Evolutionary conservation across 306 rosid species (phyloP), one percentile per base, ranked within the genome.

Genomic region (Sicyos baderoa): DNA sequence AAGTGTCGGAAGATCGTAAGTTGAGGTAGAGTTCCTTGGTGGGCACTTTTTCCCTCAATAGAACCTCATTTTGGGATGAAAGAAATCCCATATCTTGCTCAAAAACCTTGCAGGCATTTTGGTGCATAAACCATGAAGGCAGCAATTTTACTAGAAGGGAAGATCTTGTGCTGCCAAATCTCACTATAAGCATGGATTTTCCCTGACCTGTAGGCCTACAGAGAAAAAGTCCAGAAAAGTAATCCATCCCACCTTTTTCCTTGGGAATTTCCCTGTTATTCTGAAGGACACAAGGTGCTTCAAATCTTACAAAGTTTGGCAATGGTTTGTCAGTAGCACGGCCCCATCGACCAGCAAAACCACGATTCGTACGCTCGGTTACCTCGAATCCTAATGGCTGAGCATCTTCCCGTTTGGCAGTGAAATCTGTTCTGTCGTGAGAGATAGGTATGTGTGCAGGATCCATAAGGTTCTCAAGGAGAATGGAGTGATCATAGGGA

Each of bases 41-140:
- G 53, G 99, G 96, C 13, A 88, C 86, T 82, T 84, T 90, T 75
- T 88, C 91, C 74, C 80, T 88, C 78, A 93, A 12, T 23, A 93
- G 85, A 68, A 81, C 77, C 76, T 93, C 99, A 51, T 93, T 93
- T 53, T 93, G 99, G 37, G 97, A 93, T 16, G 99, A 93, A 4
- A 93, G 81, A 73, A 93, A 93, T 21, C 99, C 99, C 99, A 93
- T 93, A 79, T 93, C 99, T 76, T 93, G 99, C 82, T 93, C 99
- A 75, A 93, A 93, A 25, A 93, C 97, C 81, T 88, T 93, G 73
- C 91, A 55, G 13, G 96, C 96, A 80, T 90, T 93, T 86, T 93
- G 99, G 79, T 93, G 99, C 57, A 93, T 77, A 81, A 82, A 93
- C 99, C 99, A 93, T 76, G 75, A 11, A 0, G 99, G 99, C 72